Evolutionary conservation across 1,139 yeast species (phyloP).

Genomic region (Pneumocystis canis): DNA sequence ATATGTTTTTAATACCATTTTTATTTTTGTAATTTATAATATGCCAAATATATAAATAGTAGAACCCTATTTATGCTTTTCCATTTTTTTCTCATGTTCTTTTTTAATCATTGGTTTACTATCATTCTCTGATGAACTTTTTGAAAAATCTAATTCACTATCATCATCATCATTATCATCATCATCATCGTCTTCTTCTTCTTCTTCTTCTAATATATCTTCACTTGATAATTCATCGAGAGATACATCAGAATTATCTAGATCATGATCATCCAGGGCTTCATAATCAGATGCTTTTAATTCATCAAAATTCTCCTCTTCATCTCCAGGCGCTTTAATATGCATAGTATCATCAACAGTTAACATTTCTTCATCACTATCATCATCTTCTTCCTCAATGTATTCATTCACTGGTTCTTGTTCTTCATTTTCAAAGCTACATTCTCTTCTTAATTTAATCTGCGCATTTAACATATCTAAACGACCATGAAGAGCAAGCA

Average conservation of each 20-base stretch:
- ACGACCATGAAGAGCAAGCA: conserved; percentile 72
- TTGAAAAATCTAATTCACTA: conserved; percentile 25
- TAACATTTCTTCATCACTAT: conserved; percentile 10
- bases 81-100: neutral
- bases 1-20: neutral
- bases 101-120: neutral
- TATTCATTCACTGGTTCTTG: conserved; percentile 29
- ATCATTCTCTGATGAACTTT: neutral
- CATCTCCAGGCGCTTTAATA: neutral
- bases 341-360: neutral
- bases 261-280: neutral
- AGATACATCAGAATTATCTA: neutral
- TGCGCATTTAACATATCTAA: conserved; percentile 59
- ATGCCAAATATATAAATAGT: neutral
- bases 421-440: conserved; percentile 29
- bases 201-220: conserved; percentile 5
- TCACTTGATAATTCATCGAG: neutral
- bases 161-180: conserved; percentile 24
- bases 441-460: conserved; percentile 47
- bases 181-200: conserved; percentile 20
- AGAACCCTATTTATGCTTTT: neutral
- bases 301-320: neutral
- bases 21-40: neutral
- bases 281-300: neutral
- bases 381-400: conserved; percentile 14